Conservation (phyloP, 306 rosid genomes). For the Acacia acuminata region DNA sequence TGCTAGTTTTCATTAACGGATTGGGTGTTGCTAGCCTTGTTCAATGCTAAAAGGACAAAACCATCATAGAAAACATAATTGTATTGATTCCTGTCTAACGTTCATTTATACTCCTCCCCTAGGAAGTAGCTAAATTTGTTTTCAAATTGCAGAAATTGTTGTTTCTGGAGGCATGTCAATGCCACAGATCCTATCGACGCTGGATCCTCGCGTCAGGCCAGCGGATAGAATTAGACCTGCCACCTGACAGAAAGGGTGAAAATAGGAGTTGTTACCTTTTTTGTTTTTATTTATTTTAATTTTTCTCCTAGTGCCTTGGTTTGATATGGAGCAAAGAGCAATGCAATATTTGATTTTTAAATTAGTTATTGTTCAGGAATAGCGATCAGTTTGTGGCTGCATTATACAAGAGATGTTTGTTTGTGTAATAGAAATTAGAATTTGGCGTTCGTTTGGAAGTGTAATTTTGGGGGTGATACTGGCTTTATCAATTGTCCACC, state of each 20-base stretch:
- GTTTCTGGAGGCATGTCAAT: slow-evolving; percentile 97
- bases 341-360: slow-evolving; percentile 31
- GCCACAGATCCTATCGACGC: slow-evolving; percentile 76
- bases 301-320: slow-evolving; percentile 9
- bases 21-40: background rate
- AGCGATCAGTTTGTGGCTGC: slow-evolving; percentile 36
- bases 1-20: background rate
- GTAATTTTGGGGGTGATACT: slow-evolving; percentile 39
- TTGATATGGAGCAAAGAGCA: slow-evolving; percentile 28
- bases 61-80: background rate
- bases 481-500: slow-evolving; percentile 7
- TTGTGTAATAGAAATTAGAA: slow-evolving; percentile 46
- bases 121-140: slow-evolving; percentile 9
- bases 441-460: slow-evolving; percentile 45
- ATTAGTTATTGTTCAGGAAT: slow-evolving; percentile 21
- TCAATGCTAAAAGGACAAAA: background rate
- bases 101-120: background rate
- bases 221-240: slow-evolving; percentile 49
- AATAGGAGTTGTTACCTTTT: slow-evolving; percentile 26
- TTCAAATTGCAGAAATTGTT: slow-evolving; percentile 71
- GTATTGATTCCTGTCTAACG: background rate
- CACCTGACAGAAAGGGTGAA: slow-evolving; percentile 42
- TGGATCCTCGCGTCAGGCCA: slow-evolving; percentile 53
- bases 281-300: background rate
- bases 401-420: slow-evolving; percentile 33